Evolutionary conservation across 129 eudicot genomes (phyloP), one percentile per base, ranked within the genome.

Genomic region (Pseudognaphalium luteoalbum): DNA sequence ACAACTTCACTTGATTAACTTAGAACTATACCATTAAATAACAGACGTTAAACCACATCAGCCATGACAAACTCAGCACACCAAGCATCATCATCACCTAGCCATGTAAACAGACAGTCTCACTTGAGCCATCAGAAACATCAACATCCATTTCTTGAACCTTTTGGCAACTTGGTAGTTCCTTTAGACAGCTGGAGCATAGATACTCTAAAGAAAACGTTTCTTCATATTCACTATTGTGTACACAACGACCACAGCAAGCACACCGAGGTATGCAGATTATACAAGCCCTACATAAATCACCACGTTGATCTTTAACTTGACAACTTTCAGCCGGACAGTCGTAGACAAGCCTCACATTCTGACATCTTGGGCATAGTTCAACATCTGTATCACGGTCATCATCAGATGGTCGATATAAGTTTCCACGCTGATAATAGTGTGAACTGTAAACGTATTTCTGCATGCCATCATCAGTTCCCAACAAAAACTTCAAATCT

Each of bases 381-480:
- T 87, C 96, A 65, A 95, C 80, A 63, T 95, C 99, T 21, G 91
- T 85, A 20, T 89, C 83, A 0, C 99, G 96, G 5, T 88, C 89
- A 67, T 95, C 96, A 30, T 89, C 97, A 84, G 74, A 77, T 32
- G 85, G 70, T 66, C 78, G 65, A 82, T 83, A 80, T 0, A 81
- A 28, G 20, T 83, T 91, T 22, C 89, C 94, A 17, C 88, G 63
- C 30, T 32, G 81, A 78, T 79, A 89, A 71, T 86, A 91, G 70
- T 75, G 88, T 32, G 88, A 92, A 63, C 42, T 82, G 68, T 68
- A 78, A 61, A 41, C 47, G 47, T 66, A 78, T 66, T 78, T 54
- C 51, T 70, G 76, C n/a, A 41, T 65, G 28, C 19, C 74, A 59
- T 70, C 78, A 58, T 81, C 80, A 37, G 64, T 76, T 76, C 39